phyloP scores from a whole-genome alignment of 1,284 basidiomycete genomes.

The Cutaneotrichosporon cavernicola region DNA sequence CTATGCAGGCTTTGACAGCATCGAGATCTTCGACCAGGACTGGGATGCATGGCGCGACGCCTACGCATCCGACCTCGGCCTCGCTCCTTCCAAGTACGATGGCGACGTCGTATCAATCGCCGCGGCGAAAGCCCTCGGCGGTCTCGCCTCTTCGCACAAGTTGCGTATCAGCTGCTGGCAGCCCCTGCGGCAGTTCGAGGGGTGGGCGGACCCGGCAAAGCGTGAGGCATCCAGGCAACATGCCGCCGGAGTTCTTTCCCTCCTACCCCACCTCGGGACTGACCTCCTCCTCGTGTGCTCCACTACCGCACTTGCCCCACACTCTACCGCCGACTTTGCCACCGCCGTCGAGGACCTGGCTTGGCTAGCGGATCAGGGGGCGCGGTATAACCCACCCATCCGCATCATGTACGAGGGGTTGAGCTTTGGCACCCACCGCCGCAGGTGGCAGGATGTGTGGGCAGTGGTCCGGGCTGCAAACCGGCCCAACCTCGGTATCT shows the following conservation, averaged over 20 bases:
- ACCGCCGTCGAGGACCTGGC: conserved; percentile 7
- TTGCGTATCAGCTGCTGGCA: conserved; percentile 14
- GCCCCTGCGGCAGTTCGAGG: conserved; percentile 14
- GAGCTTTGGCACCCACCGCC: conserved; percentile 13
- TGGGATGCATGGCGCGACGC: conserved; percentile 5
- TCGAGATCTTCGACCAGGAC: conserved; percentile 18
- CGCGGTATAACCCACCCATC: background rate
- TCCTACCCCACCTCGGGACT: conserved; percentile 9
- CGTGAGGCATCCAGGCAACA: background rate
- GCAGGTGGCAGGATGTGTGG: conserved; percentile 10
- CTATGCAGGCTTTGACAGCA: background rate
- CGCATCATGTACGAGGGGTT: conserved; percentile 11
- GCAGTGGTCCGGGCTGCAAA: conserved; percentile 11
- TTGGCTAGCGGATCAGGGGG: conserved; percentile 11
- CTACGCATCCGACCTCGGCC: background rate
- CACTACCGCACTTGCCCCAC: background rate
- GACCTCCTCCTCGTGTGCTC: conserved; percentile 15
- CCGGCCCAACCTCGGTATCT: conserved; percentile 16
- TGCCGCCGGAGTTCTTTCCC: conserved; percentile 1
- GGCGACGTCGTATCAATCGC: background rate
- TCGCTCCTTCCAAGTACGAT: background rate
- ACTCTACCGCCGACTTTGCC: background rate
- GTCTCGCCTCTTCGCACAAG: background rate
- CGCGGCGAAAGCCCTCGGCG: conserved; percentile 2
- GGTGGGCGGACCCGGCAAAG: background rate